phyloP scores from a whole-genome alignment of 176 grass and related monocot genomes.

The Carex myosuroides region DNA sequence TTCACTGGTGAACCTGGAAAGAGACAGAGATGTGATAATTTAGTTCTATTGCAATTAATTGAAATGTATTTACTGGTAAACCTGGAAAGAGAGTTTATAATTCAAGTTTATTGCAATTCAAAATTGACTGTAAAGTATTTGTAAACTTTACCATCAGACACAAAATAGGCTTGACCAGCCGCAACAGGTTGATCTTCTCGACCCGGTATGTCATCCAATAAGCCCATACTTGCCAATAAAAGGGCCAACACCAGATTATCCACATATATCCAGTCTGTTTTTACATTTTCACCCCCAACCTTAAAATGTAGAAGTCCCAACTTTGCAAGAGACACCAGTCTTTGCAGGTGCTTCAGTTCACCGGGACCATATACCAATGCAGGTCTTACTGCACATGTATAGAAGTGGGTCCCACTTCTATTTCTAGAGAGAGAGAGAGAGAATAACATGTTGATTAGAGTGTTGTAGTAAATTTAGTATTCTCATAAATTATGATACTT shows the following conservation, averaged over 20 bases:
- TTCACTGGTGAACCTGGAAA: slow-evolving; percentile 60
- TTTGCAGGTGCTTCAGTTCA: slow-evolving; percentile 62
- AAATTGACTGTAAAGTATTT: background rate
- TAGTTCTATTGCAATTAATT: slow-evolving; percentile 44
- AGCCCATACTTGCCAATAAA: slow-evolving; percentile 87
- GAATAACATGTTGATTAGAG: background rate
- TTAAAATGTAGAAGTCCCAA: slow-evolving; percentile 54
- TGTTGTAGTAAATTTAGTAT: background rate
- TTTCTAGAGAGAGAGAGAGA: background rate
- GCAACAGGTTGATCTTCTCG: slow-evolving; percentile 67
- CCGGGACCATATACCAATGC: slow-evolving; percentile 83
- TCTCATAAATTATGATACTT: background rate
- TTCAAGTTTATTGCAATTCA: background rate
- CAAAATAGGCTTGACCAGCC: slow-evolving; percentile 87
- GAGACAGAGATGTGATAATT: background rate
- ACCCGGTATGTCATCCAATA: slow-evolving; percentile 78
- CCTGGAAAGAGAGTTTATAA: slow-evolving; percentile 37
- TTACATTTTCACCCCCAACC: slow-evolving; percentile 55
- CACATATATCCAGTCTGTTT: slow-evolving; percentile 85
- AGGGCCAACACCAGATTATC: slow-evolving; percentile 94
- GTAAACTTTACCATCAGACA: slow-evolving; percentile 63
- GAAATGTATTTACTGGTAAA: slow-evolving; percentile 57
- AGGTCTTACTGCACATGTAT: slow-evolving; percentile 83
- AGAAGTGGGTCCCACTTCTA: slow-evolving; percentile 35
- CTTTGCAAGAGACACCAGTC: slow-evolving; percentile 74